A percentile compares a stretch with the other conserved stretches of the same genome.
phyloP scores from a whole-genome alignment of 352 stramenopile species.

The Pythium plurisporium region DNA sequence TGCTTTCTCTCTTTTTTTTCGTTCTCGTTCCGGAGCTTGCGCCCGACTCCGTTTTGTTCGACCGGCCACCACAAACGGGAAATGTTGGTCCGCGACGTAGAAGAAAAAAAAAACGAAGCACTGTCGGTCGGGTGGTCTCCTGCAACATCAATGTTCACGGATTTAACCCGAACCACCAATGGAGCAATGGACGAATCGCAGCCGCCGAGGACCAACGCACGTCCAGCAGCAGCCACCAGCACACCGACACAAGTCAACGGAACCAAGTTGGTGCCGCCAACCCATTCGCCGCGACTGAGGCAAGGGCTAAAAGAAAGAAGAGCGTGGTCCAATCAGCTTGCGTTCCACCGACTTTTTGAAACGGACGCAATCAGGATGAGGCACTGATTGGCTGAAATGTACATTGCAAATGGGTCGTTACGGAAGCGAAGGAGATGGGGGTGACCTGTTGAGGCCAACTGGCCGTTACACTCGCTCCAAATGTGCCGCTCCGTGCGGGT shows the following conservation, averaged over 20 bases:
- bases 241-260: not conserved
- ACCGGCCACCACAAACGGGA: not conserved
- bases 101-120: constrained; percentile 9
- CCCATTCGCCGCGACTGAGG: too few relatives aligned
- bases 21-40: too few relatives aligned
- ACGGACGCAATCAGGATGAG: constrained; percentile 10
- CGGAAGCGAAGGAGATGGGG: constrained; percentile 5
- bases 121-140: not conserved
- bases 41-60: not conserved
- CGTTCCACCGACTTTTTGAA: constrained; percentile 13
- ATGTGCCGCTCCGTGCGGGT: not conserved
- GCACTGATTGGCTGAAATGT: constrained; percentile 12
- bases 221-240: not conserved
- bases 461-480: constrained; percentile 18
- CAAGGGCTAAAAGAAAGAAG: constrained; percentile 1
- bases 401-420: constrained; percentile 6
- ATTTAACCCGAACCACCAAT: constrained; percentile 17
- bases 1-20: constrained; percentile 3
- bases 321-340: not conserved
- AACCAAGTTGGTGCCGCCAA: too few relatives aligned
- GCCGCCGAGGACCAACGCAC: too few relatives aligned
- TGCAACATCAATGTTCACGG: not conserved
- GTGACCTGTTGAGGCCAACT: not conserved
- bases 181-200: not conserved
- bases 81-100: constrained; percentile 4